phyloP scores from a whole-genome alignment of 257 asterid species.

The Gentiana straminea region DNA sequence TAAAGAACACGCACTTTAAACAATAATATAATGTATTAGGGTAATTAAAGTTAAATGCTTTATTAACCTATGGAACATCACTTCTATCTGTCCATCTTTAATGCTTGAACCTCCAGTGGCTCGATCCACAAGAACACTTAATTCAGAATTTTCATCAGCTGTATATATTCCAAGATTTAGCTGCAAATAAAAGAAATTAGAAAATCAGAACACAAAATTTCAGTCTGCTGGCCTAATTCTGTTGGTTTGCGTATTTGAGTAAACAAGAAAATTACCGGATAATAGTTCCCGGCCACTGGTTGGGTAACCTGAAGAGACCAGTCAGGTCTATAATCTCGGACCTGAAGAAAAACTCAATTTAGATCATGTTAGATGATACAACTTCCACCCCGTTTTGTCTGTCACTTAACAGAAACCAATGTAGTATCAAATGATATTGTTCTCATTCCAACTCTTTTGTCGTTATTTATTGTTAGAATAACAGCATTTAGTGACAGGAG shows the following conservation, averaged over 20 bases:
- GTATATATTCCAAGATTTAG: constrained; percentile 61
- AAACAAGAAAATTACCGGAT: constrained; percentile 45
- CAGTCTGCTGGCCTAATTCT: neutral
- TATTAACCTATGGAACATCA: constrained; percentile 76
- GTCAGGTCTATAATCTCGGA: constrained; percentile 67
- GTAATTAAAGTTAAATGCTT: neutral
- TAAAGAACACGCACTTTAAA: neutral
- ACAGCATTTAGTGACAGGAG: no score
- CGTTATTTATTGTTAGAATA: neutral
- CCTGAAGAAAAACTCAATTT: constrained; percentile 23
- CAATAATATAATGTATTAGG: neutral
- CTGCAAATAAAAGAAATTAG: constrained; percentile 20
- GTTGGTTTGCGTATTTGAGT: neutral
- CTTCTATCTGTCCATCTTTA: constrained; percentile 70
- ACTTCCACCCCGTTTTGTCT: no score
- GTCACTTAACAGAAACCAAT: no score
- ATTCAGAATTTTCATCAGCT: constrained; percentile 53
- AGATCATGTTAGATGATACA: no score
- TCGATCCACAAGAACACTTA: constrained; percentile 78
- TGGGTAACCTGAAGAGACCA: constrained; percentile 79
- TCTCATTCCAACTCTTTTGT: no score
- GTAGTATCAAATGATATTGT: no score
- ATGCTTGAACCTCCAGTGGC: constrained; percentile 85
- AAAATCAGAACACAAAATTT: neutral
- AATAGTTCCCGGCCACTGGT: constrained; percentile 90